These are phyloP conservation scores for Xerocomellus intermedius DNA, from an alignment of 768 basidiomycete genomes.

Conservation along the genomic window DNA sequence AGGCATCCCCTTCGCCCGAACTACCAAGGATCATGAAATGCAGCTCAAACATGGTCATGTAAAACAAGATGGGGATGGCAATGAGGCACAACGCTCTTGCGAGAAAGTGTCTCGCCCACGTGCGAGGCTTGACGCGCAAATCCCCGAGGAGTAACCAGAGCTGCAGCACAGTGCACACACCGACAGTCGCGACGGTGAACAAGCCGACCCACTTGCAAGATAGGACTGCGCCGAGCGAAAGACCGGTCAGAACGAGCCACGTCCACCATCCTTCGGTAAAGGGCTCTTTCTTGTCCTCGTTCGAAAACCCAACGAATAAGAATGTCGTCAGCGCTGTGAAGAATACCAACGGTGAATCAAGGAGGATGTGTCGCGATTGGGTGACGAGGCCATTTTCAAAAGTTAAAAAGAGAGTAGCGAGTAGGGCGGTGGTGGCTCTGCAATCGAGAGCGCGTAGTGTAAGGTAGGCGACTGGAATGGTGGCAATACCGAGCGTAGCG, in stretches of 20 bases:
- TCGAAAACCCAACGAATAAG: conserved; percentile 86
- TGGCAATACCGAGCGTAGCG: conserved; percentile 82
- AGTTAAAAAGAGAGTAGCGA: conserved; percentile 87
- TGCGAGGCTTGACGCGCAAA: conserved; percentile 65
- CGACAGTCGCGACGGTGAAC: conserved; percentile 95
- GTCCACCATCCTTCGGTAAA: conserved; percentile 92
- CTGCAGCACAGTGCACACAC: conserved; percentile 78
- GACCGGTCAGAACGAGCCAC: conserved; percentile 84
- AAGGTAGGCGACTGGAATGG: conserved; percentile 88
- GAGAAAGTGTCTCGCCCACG: conserved; percentile 82
- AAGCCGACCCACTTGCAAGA: conserved; percentile 99
- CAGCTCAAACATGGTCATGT: conserved; percentile 96
- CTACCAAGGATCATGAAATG: conserved; percentile 88
- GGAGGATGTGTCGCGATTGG: conserved; percentile 94
- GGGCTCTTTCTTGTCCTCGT: conserved; percentile 81
- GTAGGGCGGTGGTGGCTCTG: conserved; percentile 86
- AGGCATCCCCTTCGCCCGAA: conserved; percentile 96
- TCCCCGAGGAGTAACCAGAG: conserved; percentile 92
- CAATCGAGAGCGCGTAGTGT: conserved; percentile 93
- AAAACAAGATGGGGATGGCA: conserved; percentile 78
- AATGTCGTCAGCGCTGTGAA: conserved; percentile 91
- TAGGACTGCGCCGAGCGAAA: conserved; percentile 88
- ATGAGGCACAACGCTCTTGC: conserved; percentile 92
- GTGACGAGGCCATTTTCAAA: conserved; percentile 97
- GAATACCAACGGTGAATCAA: conserved; percentile 98